Evolutionary conservation across 2,329 filamentous ascomycete species (phyloP), one percentile per base, ranked within the genome.

Genomic region (Diatrype stigma): DNA sequence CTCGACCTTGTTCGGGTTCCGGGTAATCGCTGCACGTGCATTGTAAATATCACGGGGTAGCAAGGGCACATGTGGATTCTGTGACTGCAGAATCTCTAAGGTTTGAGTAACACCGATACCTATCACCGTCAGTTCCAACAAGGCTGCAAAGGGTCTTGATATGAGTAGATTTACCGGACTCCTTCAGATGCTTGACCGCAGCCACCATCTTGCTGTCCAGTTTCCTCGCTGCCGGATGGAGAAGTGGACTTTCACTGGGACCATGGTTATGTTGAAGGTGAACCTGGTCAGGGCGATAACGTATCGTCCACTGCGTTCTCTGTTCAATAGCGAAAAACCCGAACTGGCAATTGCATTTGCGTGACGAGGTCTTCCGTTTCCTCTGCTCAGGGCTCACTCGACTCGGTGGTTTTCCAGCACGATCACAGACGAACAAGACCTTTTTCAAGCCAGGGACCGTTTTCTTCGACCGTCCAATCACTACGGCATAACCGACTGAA

Each of bases 261-360:
- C 80, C 80, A 59, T 86, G 83, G 59, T 86, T 86, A 65, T 86
- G 83, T 50, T 73, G 67, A 38, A 85, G 68, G 61, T 86, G 82
- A 47, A 73, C 62, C 6, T 73, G 67, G 54, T 85, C 79, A 2
- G 83, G 83, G 4, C 83, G 78, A 60, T 85, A 86, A 48, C 83
- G 76, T 51, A 86, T 79, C 0, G 81, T 82, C 83, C 83, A 86
- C 58, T 86, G 81, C 0, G 81, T 85, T 52, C 83, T 75, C 61
- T 85, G 81, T 64, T 86, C 83, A 37, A 86, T 82, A 50, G 83
- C 83, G 56, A 86, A 86, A 65, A 86, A 85, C n/a, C 83, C 83
- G 64, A 86, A 86, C 28, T 81, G 81, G 56, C 83, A 86, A 58
- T 85, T 82, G 60, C 83, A 86, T 60, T 86, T 86, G 44, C 83